Conservation (phyloP, 2,329 filamentous ascomycete species). For the Fusarium tanahbumbuense region DNA sequence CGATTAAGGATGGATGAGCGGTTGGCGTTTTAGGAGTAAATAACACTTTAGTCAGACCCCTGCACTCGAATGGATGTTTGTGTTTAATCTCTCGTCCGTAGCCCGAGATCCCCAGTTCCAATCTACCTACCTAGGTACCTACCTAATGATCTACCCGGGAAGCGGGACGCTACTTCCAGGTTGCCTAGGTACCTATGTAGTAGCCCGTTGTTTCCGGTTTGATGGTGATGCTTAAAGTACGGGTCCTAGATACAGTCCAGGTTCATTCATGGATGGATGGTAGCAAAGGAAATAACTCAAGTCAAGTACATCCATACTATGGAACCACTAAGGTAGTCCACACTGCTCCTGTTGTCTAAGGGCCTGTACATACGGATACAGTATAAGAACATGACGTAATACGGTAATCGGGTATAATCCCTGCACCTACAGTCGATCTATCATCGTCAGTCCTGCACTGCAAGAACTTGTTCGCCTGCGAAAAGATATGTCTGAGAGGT, state of each 20-base stretch:
- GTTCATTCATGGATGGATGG: background rate
- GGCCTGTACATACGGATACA: no score
- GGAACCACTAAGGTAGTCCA: no score
- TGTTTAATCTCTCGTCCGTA: conserved; percentile 1
- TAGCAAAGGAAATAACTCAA: no score
- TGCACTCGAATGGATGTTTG: background rate
- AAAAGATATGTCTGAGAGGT: background rate
- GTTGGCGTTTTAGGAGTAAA: conserved; percentile 26
- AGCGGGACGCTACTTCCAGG: no score
- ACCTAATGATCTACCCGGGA: no score
- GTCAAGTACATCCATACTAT: no score
- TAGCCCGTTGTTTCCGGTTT: background rate
- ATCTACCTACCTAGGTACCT: background rate
- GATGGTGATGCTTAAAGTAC: background rate
- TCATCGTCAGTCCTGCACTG: background rate
- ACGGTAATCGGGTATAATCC: conserved; percentile 5
- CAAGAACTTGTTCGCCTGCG: conserved; percentile 1
- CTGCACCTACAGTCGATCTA: conserved; percentile 1
- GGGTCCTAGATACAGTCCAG: background rate
- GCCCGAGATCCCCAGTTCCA: conserved; percentile 3
- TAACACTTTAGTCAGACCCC: no score
- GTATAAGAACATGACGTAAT: conserved; percentile 13
- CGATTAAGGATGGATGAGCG: conserved; percentile 4
- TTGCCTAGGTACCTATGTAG: background rate
- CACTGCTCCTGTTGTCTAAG: no score